phyloP scores from a whole-genome alignment of 2,329 filamentous ascomycete species.

The Ophiognomonia clavigignenti-juglandacearum region DNA sequence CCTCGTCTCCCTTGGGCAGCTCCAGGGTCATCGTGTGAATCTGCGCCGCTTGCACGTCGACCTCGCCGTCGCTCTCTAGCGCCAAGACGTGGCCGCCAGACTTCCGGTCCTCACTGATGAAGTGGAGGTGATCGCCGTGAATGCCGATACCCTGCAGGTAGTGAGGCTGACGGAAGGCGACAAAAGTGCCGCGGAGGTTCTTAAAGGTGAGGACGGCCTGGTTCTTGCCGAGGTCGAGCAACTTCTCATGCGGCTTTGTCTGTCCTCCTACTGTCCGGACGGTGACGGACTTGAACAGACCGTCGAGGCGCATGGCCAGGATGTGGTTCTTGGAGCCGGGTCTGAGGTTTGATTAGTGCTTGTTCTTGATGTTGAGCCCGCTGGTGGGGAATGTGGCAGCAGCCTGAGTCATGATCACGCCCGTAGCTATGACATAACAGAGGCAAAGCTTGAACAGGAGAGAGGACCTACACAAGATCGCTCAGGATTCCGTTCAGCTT shows the following conservation, averaged over 20 bases:
- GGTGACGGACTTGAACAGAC: conserved; percentile 23
- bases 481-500: conserved; percentile 20
- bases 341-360: not conserved
- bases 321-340: conserved; percentile 24
- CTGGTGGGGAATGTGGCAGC: too few relatives aligned
- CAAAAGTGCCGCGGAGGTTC: conserved; percentile 22
- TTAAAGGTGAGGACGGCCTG: conserved; percentile 25
- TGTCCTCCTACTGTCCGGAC: conserved; percentile 28
- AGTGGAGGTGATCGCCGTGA: conserved; percentile 29
- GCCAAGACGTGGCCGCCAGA: conserved; percentile 27
- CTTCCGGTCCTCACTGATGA: conserved; percentile 27
- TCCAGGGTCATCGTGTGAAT: conserved; percentile 26
- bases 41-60: conserved; percentile 23
- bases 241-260: conserved; percentile 20
- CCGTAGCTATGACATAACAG: too few relatives aligned
- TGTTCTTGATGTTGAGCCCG: not conserved
- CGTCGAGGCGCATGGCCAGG: conserved; percentile 25
- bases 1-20: conserved; percentile 26
- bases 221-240: conserved; percentile 22
- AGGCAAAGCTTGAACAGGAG: too few relatives aligned
- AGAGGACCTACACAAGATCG: conserved; percentile 12
- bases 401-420: too few relatives aligned
- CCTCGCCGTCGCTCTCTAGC: conserved; percentile 25
- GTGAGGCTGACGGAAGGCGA: conserved; percentile 27
- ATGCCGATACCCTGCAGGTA: conserved; percentile 29